Conservation (phyloP, 2,329 filamentous ascomycete species). For the Emydomyces testavorans region DNA sequence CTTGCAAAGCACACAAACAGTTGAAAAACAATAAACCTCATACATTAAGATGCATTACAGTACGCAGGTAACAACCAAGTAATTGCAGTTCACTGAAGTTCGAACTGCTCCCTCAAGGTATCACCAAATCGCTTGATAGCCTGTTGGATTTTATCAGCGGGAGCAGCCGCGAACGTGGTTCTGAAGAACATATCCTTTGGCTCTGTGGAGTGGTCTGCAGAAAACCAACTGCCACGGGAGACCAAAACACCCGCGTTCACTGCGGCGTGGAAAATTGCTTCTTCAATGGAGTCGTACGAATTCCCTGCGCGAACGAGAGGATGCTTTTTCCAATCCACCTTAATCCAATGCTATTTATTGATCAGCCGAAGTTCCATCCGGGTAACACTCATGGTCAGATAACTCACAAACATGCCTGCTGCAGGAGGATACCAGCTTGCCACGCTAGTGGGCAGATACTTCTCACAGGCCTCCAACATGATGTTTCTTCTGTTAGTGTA, state of each 20-base stretch:
- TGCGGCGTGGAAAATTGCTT: conserved; percentile 69
- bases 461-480: conserved; percentile 66
- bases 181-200: conserved; percentile 69
- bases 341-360: conserved; percentile 36
- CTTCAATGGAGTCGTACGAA: conserved; percentile 51
- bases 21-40: no score
- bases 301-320: conserved; percentile 30
- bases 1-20: no score
- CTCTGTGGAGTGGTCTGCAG: conserved; percentile 53
- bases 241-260: conserved; percentile 69
- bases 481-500: conserved; percentile 71
- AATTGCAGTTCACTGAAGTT: conserved; percentile 32
- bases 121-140: conserved; percentile 65
- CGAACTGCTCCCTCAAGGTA: conserved; percentile 55
- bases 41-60: no score
- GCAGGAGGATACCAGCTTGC: conserved; percentile 66
- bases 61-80: no score
- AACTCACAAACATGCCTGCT: conserved; percentile 87
- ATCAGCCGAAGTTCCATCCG: not conserved
- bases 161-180: conserved; percentile 76
- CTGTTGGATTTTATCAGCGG: conserved; percentile 55
- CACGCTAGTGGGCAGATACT: conserved; percentile 58
- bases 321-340: conserved; percentile 38
- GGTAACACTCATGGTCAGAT: not conserved
- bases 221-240: conserved; percentile 84